These are phyloP conservation scores for Melanopsichium pennsylvanicum DNA, from an alignment of 1,284 basidiomycete genomes.

Conservation along the genomic window DNA sequence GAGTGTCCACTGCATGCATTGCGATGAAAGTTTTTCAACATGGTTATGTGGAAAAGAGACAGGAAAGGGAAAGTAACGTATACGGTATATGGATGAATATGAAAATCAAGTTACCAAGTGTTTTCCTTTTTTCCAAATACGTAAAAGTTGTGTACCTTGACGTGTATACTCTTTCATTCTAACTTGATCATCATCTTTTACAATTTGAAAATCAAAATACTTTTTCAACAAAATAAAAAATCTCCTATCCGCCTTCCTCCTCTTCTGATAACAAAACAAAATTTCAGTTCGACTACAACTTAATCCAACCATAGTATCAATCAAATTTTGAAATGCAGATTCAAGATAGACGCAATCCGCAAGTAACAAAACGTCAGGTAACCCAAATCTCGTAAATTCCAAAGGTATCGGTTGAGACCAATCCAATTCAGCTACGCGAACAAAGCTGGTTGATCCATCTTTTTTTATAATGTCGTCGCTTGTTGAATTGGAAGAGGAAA, in stretches of 20 bases:
- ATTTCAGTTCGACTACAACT: constrained; percentile 67
- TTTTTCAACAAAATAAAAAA: constrained; percentile 86
- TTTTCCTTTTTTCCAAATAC: constrained; percentile 9
- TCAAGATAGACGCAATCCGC: constrained; percentile 93
- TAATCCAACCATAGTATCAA: constrained; percentile 79
- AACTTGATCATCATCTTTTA: constrained; percentile 64
- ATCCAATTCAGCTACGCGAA: constrained; percentile 12
- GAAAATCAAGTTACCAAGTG: too few species aligned
- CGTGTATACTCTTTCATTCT: constrained; percentile 46
- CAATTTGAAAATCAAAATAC: constrained; percentile 79
- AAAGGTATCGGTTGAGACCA: constrained; percentile 63
- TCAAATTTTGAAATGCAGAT: constrained; percentile 82
- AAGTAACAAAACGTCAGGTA: constrained; percentile 70
- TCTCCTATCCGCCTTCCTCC: constrained; percentile 89
- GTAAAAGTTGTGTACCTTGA: constrained; percentile 55
- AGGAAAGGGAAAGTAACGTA: too few species aligned
- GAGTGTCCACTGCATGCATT: too few species aligned
- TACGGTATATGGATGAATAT: too few species aligned
- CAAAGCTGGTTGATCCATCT: neutral
- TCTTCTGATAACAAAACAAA: constrained; percentile 91
- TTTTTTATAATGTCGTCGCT: neutral
- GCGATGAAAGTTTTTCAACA: too few species aligned
- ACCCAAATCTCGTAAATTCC: constrained; percentile 56
- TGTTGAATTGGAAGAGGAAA: neutral
- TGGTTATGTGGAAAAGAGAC: too few species aligned